Conservation (phyloP, 1,139 yeast species). For the Kodamaea sp. region DNA sequence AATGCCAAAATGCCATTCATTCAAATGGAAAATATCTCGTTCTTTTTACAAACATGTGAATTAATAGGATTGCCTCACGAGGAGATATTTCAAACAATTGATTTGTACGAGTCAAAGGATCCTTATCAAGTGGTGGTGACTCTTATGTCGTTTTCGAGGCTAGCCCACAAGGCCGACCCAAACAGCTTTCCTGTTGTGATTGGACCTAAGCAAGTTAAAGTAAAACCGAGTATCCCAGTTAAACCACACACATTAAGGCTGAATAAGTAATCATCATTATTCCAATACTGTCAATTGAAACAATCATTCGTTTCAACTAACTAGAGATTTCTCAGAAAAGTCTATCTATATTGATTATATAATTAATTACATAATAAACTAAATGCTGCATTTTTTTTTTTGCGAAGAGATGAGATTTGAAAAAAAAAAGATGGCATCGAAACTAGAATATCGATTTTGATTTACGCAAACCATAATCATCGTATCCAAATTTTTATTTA, state of each 20-base stretch:
- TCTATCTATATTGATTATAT: no score
- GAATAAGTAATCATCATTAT: no score
- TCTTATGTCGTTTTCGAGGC: slow-evolving; percentile 66
- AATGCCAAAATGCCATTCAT: slow-evolving; percentile 77
- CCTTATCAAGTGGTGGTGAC: slow-evolving; percentile 77
- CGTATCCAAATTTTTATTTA: not conserved
- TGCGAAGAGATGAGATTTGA: slow-evolving; percentile 1
- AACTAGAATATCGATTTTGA: not conserved
- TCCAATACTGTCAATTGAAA: no score
- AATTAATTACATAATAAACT: no score
- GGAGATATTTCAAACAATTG: slow-evolving; percentile 80
- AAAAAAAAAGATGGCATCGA: no score
- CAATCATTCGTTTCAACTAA: no score
- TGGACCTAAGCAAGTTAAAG: slow-evolving; percentile 35
- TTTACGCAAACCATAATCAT: not conserved
- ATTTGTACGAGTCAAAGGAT: slow-evolving; percentile 68
- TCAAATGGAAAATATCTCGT: slow-evolving; percentile 84
- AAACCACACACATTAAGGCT: slow-evolving; percentile 26
- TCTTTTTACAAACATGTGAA: slow-evolving; percentile 60
- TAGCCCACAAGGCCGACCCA: slow-evolving; percentile 37
- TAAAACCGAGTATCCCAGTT: slow-evolving; percentile 36
- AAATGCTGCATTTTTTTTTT: not conserved
- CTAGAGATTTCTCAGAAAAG: no score
- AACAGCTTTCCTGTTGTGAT: slow-evolving; percentile 20
- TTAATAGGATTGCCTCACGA: slow-evolving; percentile 73